Percentiles rank a stretch among this genome's conserved stretches.
These are phyloP conservation scores for Clohesyomyces aquaticus DNA, from an alignment of 495 filamentous ascomycete genomes.

Conservation along the genomic window DNA sequence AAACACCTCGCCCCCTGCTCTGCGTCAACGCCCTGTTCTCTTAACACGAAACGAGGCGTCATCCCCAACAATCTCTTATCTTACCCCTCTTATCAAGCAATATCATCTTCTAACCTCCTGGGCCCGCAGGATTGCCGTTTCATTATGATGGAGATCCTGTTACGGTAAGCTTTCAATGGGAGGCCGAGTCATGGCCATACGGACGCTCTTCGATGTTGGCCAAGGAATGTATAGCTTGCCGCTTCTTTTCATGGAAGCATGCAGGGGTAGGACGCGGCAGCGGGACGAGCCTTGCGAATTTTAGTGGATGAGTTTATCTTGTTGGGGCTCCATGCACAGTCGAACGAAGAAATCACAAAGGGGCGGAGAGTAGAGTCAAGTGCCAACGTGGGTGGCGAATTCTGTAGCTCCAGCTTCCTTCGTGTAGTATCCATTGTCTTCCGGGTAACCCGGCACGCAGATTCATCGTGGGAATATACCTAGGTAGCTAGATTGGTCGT, in stretches of 20 bases:
- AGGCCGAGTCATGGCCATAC: neutral
- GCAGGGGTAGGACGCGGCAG: constrained; percentile 8
- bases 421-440: neutral
- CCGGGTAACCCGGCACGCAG: too few relatives aligned
- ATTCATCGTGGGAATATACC: neutral
- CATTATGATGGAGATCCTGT: neutral
- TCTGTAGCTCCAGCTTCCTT: neutral
- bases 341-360: neutral
- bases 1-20: neutral
- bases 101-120: constrained; percentile 6
- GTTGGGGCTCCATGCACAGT: neutral
- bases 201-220: neutral
- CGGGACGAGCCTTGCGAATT: constrained; percentile 22
- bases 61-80: constrained; percentile 9
- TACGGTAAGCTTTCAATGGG: neutral
- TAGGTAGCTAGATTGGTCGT: neutral
- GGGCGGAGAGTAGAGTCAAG: neutral
- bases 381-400: neutral
- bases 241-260: constrained; percentile 6
- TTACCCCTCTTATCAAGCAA: neutral
- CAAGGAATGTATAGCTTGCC: neutral
- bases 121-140: neutral
- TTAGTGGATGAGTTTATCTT: neutral
- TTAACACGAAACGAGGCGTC: constrained; percentile 12
- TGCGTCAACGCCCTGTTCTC: constrained; percentile 1